phyloP scores from a whole-genome alignment of 352 stramenopile species.

The Plasmopara muralis region DNA sequence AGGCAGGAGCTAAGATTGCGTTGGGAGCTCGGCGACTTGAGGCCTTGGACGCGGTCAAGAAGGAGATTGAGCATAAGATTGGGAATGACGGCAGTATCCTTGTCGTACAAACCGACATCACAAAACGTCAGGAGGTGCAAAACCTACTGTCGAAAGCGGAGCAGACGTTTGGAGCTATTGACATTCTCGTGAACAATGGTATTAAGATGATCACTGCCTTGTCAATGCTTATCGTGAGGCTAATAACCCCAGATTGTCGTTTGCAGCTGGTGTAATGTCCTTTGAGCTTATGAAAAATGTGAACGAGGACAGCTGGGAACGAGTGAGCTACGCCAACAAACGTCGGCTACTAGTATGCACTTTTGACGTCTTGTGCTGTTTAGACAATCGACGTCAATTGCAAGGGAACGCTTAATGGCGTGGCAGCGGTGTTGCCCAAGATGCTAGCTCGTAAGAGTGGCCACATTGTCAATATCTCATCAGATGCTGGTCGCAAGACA shows the following conservation, averaged over 20 bases:
- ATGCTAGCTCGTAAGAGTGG: slow-evolving; percentile 70
- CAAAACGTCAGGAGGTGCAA: slow-evolving; percentile 57
- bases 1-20: slow-evolving; percentile 69
- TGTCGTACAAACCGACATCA: slow-evolving; percentile 57
- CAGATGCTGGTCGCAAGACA: slow-evolving; percentile 69
- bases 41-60: slow-evolving; percentile 42
- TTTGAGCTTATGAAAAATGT: slow-evolving; percentile 88
- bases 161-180: slow-evolving; percentile 55
- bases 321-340: slow-evolving; percentile 8
- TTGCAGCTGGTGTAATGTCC: slow-evolving; percentile 87
- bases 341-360: not conserved
- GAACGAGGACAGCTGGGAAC: slow-evolving; percentile 89
- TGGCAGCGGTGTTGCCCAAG: slow-evolving; percentile 62
- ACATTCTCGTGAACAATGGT: slow-evolving; percentile 89
- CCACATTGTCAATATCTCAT: slow-evolving; percentile 87
- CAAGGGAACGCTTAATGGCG: slow-evolving; percentile 87
- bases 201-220: not conserved
- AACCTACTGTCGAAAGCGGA: slow-evolving; percentile 53
- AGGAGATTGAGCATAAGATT: slow-evolving; percentile 24
- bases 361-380: slow-evolving; percentile 8
- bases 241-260: not conserved
- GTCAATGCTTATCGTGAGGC: not conserved
- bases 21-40: slow-evolving; percentile 72
- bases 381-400: slow-evolving; percentile 91
- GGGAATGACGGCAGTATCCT: slow-evolving; percentile 28